Evolutionary conservation across 768 basidiomycete genomes (phyloP).

Genomic region (Lyophyllum shimeji): DNA sequence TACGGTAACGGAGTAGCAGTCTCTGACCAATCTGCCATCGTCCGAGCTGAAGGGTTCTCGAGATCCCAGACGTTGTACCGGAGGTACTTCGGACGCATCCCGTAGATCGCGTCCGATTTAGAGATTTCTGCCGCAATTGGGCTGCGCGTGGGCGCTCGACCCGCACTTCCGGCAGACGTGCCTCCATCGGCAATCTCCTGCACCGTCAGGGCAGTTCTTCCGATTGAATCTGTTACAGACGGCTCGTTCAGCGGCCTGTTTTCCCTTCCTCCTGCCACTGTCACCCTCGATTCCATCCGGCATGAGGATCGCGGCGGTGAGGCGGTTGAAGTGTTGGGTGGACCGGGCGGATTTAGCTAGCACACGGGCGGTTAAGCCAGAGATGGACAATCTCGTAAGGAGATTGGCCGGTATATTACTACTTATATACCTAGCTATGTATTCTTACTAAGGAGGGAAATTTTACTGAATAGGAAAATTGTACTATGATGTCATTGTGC

Average conservation of each 20-base stretch:
- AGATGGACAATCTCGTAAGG: no score
- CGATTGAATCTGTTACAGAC: slow-evolving; percentile 23
- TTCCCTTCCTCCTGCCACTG: no score
- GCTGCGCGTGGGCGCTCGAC: neutral
- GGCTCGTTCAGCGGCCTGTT: neutral
- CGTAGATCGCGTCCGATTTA: no score
- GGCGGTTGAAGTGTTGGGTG: no score
- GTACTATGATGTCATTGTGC: no score
- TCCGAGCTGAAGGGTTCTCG: neutral
- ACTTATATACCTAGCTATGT: no score
- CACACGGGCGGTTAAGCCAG: no score
- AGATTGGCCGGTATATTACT: no score
- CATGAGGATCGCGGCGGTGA: slow-evolving; percentile 9
- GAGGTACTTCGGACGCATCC: neutral
- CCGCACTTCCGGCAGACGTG: neutral
- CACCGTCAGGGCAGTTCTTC: slow-evolving; percentile 9
- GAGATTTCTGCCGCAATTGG: no score
- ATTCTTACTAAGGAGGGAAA: no score
- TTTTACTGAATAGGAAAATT: no score
- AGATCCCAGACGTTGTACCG: slow-evolving; percentile 1
- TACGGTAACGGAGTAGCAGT: neutral
- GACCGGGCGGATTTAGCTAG: no score
- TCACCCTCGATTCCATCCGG: slow-evolving; percentile 9
- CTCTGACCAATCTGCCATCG: neutral
- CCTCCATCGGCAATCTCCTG: slow-evolving; percentile 5